A percentile compares a stretch with the other conserved stretches of the same genome.
Conservation (phyloP, 2,329 filamentous ascomycete species). For the Bipolaris gigantea region DNA sequence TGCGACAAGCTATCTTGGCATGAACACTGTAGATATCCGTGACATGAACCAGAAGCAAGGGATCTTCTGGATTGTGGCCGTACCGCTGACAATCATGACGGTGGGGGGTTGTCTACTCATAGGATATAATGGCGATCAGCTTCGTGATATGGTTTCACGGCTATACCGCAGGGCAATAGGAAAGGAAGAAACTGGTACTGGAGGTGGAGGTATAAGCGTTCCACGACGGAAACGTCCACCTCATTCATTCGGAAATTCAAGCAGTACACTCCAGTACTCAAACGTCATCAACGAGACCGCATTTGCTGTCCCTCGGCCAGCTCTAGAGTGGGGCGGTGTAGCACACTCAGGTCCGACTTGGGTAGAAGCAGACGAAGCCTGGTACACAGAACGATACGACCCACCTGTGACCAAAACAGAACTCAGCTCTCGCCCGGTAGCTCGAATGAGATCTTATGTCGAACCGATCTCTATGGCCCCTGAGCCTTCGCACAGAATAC, state of each 20-base stretch:
- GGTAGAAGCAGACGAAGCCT: neutral
- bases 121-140: conserved; percentile 35
- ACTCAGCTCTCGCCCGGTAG: neutral
- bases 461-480: neutral
- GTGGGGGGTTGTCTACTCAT: conserved; percentile 31
- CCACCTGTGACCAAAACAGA: too few relatives aligned
- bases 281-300: conserved; percentile 26
- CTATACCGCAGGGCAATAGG: conserved; percentile 22
- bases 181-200: conserved; percentile 16
- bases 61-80: conserved; percentile 45
- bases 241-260: conserved; percentile 7
- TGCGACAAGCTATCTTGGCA: conserved; percentile 48
- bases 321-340: neutral
- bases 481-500: neutral
- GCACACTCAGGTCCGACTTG: neutral
- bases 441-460: neutral
- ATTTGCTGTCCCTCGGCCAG: conserved; percentile 21
- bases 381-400: neutral
- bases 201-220: conserved; percentile 28
- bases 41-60: conserved; percentile 45
- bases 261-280: conserved; percentile 18
- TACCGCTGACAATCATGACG: conserved; percentile 33
- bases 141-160: conserved; percentile 19
- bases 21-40: conserved; percentile 47
- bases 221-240: conserved; percentile 29